Evolutionary conservation across 441 rosid genomes (phyloP).

Genomic region (Corymbia citriodora): DNA sequence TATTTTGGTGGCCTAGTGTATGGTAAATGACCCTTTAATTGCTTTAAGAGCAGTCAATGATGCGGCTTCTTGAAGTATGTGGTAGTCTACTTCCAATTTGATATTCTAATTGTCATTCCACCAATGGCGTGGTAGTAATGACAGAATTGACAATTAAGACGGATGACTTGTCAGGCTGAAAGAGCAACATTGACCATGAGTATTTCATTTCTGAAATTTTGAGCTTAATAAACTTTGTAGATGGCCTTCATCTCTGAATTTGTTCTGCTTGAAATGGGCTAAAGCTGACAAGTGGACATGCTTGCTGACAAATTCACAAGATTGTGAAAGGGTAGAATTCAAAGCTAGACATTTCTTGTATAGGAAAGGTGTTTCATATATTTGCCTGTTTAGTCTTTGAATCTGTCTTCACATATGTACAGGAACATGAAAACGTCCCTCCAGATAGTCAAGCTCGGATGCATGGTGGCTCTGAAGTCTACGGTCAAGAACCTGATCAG

Average conservation of each 20-base stretch:
- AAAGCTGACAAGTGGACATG: background rate
- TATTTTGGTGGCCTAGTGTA: background rate
- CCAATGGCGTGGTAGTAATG: background rate
- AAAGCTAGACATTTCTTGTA: background rate
- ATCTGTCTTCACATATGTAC: constrained; percentile 1
- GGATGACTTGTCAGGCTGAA: background rate
- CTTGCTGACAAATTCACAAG: background rate
- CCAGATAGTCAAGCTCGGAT: constrained; percentile 19
- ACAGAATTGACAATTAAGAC: background rate
- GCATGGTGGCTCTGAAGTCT: constrained; percentile 26
- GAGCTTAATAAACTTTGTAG: background rate
- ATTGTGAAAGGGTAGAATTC: background rate
- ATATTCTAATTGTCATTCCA: background rate
- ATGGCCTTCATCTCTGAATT: background rate
- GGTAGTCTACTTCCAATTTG: background rate
- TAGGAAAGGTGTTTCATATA: background rate
- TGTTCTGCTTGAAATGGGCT: background rate
- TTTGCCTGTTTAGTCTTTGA: background rate
- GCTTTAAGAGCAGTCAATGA: background rate
- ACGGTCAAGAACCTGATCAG: constrained; percentile 27
- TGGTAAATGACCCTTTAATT: background rate
- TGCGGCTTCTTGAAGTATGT: background rate
- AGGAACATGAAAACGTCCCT: constrained; percentile 32
- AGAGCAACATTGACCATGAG: background rate
- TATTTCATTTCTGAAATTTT: background rate